These are phyloP conservation scores for Trichophyton rubrum DNA, from an alignment of 2,329 filamentous ascomycete genomes.

Conservation along the genomic window DNA sequence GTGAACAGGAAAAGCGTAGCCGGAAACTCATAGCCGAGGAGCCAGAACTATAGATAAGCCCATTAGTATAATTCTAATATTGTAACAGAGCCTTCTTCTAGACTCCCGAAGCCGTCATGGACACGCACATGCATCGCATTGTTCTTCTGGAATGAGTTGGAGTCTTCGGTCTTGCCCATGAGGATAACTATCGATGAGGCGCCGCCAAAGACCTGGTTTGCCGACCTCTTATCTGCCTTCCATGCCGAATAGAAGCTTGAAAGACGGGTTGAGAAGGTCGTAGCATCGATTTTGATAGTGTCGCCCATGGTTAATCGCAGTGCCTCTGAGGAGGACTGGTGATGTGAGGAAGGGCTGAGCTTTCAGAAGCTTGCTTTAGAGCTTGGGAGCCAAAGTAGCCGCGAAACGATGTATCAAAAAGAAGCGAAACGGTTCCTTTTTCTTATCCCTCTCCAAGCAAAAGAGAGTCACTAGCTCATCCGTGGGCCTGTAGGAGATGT, in stretches of 20 bases:
- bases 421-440: not conserved
- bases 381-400: not conserved
- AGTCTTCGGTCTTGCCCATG: constrained; percentile 91
- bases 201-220: constrained; percentile 73
- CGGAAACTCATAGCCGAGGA: constrained; percentile 96
- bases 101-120: not conserved
- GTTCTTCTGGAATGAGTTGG: constrained; percentile 80
- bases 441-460: not conserved
- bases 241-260: constrained; percentile 77
- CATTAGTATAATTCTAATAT: constrained; percentile 12
- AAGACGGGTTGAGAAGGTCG: constrained; percentile 85
- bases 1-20: constrained; percentile 91
- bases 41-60: constrained; percentile 62
- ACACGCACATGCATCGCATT: constrained; percentile 81
- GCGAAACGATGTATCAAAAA: not conserved
- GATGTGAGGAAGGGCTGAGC: not conserved
- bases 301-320: constrained; percentile 43
- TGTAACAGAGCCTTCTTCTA: not conserved
- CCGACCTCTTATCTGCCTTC: constrained; percentile 89
- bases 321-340: not conserved
- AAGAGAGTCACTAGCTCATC: not conserved
- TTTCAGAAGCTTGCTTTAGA: not conserved
- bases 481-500: not conserved
- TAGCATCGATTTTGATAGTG: constrained; percentile 91
- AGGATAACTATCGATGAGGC: constrained; percentile 75